Conservation (phyloP, 257 asterid species). For the Solanum infundibuliforme region DNA sequence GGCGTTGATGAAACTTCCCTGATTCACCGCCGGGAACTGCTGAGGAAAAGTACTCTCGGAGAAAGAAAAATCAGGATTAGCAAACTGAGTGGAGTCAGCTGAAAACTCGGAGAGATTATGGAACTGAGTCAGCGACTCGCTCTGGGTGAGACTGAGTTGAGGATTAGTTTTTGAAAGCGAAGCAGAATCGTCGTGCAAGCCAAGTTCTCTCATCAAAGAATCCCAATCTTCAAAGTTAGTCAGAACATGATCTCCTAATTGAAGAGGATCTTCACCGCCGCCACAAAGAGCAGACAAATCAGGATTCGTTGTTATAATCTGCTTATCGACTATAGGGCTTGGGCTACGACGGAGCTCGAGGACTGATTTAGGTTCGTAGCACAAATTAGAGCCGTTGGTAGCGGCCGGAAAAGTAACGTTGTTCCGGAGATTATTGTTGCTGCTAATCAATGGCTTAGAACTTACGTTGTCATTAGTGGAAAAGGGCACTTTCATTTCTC, state of each 20-base stretch:
- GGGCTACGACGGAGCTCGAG: slow-evolving; percentile 74
- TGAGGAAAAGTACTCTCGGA: slow-evolving; percentile 22
- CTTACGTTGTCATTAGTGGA: slow-evolving; percentile 28
- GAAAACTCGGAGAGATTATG: slow-evolving; percentile 28
- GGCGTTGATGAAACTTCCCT: slow-evolving; percentile 1
- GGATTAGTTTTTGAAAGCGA: neutral
- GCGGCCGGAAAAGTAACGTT: slow-evolving; percentile 3
- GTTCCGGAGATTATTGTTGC: neutral
- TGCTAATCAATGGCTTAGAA: slow-evolving; percentile 18
- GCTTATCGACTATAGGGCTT: slow-evolving; percentile 30
- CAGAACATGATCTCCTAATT: slow-evolving; percentile 70
- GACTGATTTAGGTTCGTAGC: slow-evolving; percentile 75
- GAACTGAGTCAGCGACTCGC: slow-evolving; percentile 25
- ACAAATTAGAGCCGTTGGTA: neutral
- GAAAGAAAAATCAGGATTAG: slow-evolving; percentile 30
- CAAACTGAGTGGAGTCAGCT: slow-evolving; percentile 36
- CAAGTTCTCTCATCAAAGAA: slow-evolving; percentile 78
- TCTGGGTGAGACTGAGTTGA: slow-evolving; percentile 5
- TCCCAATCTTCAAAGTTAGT: slow-evolving; percentile 64
- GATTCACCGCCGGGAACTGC: slow-evolving; percentile 13
- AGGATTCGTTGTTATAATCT: neutral
- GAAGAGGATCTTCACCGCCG: slow-evolving; percentile 37
- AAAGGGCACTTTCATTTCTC: slow-evolving; percentile 87
- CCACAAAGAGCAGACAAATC: slow-evolving; percentile 1
- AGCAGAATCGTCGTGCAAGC: slow-evolving; percentile 49